phyloP scores from a whole-genome alignment of 306 rosid genomes.

The Glycine soja region DNA sequence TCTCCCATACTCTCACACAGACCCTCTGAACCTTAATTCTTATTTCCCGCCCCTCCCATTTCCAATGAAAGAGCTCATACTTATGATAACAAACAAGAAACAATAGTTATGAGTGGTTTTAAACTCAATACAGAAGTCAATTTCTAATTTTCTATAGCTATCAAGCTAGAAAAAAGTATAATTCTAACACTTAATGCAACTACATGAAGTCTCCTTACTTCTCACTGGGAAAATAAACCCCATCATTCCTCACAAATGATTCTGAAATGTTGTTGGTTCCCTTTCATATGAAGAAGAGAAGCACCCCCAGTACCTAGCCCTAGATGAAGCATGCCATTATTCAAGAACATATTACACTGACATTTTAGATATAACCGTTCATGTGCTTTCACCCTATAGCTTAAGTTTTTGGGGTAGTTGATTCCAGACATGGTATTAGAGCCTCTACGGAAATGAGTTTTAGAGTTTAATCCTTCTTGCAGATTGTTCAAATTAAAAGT shows the following conservation, averaged over 20 bases:
- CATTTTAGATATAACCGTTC: not conserved
- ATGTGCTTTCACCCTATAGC: constrained; percentile 4
- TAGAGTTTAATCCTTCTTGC: not conserved
- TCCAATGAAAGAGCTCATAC: not conserved
- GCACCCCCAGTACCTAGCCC: not conserved
- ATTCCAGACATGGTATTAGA: not conserved
- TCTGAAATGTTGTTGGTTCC: not conserved
- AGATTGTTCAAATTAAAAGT: not conserved
- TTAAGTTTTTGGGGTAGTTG: not conserved
- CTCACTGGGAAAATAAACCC: constrained; percentile 1
- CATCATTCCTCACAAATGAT: not conserved
- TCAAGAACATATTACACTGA: not conserved
- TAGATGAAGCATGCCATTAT: constrained; percentile 6
- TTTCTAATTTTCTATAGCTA: not conserved
- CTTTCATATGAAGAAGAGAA: not conserved
- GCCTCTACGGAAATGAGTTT: not conserved
- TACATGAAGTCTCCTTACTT: not conserved
- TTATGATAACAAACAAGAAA: not conserved
- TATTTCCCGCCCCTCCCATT: not conserved
- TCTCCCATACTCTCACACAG: not conserved
- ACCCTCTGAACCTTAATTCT: not conserved
- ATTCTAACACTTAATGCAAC: not conserved
- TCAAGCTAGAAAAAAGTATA: not conserved
- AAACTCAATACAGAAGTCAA: constrained; percentile 10
- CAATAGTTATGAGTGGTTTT: constrained; percentile 4